Conservation (phyloP, 345 rosid genomes). For the Isatis tinctoria region DNA sequence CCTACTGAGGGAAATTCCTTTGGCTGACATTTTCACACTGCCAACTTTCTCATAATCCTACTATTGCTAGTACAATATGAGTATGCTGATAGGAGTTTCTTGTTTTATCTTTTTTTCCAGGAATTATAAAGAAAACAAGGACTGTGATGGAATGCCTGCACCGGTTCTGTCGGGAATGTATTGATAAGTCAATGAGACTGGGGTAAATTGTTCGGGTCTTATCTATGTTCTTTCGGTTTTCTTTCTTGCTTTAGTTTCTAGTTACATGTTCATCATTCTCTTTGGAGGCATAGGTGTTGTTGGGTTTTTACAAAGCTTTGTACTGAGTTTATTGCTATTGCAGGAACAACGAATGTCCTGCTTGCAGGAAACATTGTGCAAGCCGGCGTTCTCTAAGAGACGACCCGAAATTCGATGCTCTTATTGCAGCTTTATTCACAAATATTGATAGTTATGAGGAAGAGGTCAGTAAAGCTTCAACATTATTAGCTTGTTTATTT, state of each 20-base stretch:
- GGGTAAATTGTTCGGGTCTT: constrained; percentile 36
- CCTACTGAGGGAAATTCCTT: not conserved
- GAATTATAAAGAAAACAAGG: constrained; percentile 78
- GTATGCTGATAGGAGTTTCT: not conserved
- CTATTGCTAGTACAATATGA: not conserved
- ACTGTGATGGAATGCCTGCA: constrained; percentile 89
- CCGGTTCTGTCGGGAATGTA: constrained; percentile 85
- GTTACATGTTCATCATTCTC: constrained; percentile 2
- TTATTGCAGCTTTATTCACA: constrained; percentile 66
- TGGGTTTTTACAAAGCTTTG: constrained; percentile 3
- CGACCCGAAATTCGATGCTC: constrained; percentile 73
- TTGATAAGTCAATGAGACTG: constrained; percentile 78
- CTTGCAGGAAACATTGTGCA: constrained; percentile 81
- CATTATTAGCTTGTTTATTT: not conserved
- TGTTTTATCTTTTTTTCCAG: constrained; percentile 31
- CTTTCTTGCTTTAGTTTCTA: not conserved
- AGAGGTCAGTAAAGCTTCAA: constrained; percentile 53
- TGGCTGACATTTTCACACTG: not conserved
- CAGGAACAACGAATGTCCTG: constrained; percentile 87
- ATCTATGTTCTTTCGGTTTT: not conserved
- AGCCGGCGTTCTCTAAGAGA: constrained; percentile 84
- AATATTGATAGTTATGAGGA: constrained; percentile 64
- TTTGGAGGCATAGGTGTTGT: not conserved
- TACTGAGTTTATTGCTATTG: constrained; percentile 21
- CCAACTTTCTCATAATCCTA: not conserved